phyloP scores from a whole-genome alignment of 768 basidiomycete genomes.

The Lentinus tigrinus region DNA sequence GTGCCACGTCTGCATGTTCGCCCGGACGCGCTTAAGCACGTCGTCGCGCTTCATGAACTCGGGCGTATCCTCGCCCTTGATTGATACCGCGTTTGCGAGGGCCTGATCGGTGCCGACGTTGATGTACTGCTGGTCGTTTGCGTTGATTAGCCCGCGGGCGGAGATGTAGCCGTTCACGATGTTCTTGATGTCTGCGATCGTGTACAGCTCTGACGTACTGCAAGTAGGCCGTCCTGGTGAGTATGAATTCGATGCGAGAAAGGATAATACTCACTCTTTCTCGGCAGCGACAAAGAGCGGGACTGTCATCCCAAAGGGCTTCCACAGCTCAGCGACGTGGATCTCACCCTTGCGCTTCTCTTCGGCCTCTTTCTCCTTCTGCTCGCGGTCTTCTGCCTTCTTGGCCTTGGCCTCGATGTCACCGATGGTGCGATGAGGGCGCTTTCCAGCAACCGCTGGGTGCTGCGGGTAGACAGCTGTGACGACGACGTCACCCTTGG shows the following conservation, averaged over 20 bases:
- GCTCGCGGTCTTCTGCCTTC: constrained; percentile 56
- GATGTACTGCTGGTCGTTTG: constrained; percentile 65
- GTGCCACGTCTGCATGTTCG: constrained; percentile 79
- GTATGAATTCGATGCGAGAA: neutral
- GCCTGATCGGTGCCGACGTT: constrained; percentile 51
- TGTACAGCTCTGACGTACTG: constrained; percentile 57
- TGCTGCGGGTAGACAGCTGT: constrained; percentile 54
- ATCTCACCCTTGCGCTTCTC: constrained; percentile 47
- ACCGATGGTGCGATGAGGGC: constrained; percentile 55
- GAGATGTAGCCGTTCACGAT: constrained; percentile 64
- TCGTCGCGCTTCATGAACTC: constrained; percentile 73
- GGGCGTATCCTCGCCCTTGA: constrained; percentile 26
- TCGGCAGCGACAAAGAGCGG: constrained; percentile 64
- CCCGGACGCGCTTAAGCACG: constrained; percentile 47
- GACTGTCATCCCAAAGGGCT: constrained; percentile 58
- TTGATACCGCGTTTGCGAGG: constrained; percentile 31
- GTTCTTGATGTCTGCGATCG: constrained; percentile 52
- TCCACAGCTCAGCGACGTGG: constrained; percentile 70
- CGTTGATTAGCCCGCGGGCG: constrained; percentile 60
- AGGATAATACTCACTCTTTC: constrained; percentile 48
- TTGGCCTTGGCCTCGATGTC: constrained; percentile 64
- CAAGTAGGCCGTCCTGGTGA: neutral
- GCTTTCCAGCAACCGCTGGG: constrained; percentile 53
- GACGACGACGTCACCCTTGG: constrained; percentile 49
- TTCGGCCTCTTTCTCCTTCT: constrained; percentile 45